Evolutionary conservation across 106 monocot genomes (phyloP).

Genomic region (Allium cepa): DNA sequence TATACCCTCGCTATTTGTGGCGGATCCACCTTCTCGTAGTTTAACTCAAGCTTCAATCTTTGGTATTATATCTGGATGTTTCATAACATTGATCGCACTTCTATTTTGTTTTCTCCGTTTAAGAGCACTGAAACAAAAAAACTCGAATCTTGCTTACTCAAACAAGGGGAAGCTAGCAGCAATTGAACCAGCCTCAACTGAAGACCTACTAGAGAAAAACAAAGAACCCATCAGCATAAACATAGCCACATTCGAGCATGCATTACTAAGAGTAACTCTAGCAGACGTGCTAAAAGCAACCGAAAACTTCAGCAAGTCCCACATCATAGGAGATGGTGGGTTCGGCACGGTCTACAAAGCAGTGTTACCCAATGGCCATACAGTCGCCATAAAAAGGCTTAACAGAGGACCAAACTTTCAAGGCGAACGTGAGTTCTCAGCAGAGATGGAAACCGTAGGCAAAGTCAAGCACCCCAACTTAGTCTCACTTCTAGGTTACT

Average conservation of each 20-base stretch:
- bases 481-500: slow-evolving; percentile 85
- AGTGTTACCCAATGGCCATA: slow-evolving; percentile 25
- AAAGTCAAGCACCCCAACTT: slow-evolving; percentile 79
- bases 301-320: slow-evolving; percentile 80
- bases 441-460: slow-evolving; percentile 97
- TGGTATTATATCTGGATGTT: slow-evolving; percentile 24
- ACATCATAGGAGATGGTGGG: slow-evolving; percentile 83
- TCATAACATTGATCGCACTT: slow-evolving; percentile 17
- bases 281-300: slow-evolving; percentile 70
- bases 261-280: slow-evolving; percentile 63
- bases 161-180: slow-evolving; percentile 29
- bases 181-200: slow-evolving; percentile 62
- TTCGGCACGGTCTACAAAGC: slow-evolving; percentile 91
- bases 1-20: slow-evolving; percentile 18
- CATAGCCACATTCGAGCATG: slow-evolving; percentile 85
- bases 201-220: slow-evolving; percentile 68
- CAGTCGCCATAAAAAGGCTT: slow-evolving; percentile 72
- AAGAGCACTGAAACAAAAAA: slow-evolving; percentile 17
- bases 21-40: slow-evolving; percentile 24
- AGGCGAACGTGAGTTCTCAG: slow-evolving; percentile 84
- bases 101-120: slow-evolving; percentile 30
- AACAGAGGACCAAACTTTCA: slow-evolving; percentile 49
- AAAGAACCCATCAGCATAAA: slow-evolving; percentile 88
- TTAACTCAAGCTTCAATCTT: slow-evolving; percentile 28
- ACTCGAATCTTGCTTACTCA: slow-evolving; percentile 8